Base-by-base conservation (phyloP, 2,329 filamentous ascomycete species). In the Phialocephala sp. region DNA sequence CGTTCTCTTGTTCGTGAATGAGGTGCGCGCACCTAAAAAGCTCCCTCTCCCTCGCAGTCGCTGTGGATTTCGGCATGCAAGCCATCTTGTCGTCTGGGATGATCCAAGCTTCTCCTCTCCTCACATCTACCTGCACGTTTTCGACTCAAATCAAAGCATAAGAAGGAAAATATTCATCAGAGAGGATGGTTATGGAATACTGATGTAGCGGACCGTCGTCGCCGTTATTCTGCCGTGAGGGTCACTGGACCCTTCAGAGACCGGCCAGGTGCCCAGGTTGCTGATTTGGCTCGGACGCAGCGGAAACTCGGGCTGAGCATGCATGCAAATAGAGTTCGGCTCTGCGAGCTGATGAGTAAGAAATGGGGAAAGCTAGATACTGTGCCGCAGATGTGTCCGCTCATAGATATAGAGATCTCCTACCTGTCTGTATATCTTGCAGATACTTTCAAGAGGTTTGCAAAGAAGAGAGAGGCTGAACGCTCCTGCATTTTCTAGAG, bases 11-110 rank as follows among this genome's bases (percentile, higher is more conserved):
- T 15, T 32, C 27, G 32, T 18, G 22, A 35, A 12, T 32, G 14
- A 18, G 8, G 11, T 37, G 14, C 37, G 64, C 67, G 43, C 39
- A 74, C 72, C 72, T 66, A 60, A 68, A 74, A 2, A 73, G 54
- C 56, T 74, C 72, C 18, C 72, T 67, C 65, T 72, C 71, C 37
- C 71, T 68, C 32, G 68, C 27, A 8, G 55, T 57, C 32, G 55
- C 55, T 2, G 55, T 57, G 9, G 18, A 37, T 22, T 57, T 57
- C 35, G 32, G 8, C 55, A 57, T 57, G n/a, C 55, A 57, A 41
- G 55, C 32, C 55, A 57, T 57, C 32, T 57, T 57, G 6, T 27
- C 27, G 24, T 54, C 50, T 54, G 14, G 50, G 50, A 54, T 54
- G 4, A 50, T 50, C 45, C 45, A 50, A 50, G 45, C 45, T 22